These are phyloP conservation scores for Claviceps citrina DNA, from an alignment of 2,329 filamentous ascomycete genomes.

Conservation along the genomic window DNA sequence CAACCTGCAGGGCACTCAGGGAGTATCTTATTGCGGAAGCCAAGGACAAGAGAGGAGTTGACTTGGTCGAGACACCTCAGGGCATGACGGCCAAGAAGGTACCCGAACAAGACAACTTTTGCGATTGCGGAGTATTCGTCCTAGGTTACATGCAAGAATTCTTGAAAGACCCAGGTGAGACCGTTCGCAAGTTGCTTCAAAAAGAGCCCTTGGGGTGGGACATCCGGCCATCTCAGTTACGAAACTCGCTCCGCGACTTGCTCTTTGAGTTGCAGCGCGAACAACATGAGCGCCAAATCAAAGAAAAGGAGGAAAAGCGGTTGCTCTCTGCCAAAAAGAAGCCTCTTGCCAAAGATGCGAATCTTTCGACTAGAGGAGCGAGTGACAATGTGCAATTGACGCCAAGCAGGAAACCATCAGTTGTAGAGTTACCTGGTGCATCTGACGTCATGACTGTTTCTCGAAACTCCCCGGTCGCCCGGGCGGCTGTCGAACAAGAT, in stretches of 20 bases:
- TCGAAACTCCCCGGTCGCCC: neutral
- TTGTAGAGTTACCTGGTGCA: neutral
- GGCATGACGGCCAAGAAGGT: conserved; percentile 58
- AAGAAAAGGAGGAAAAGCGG: conserved; percentile 20
- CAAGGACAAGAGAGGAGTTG: conserved; percentile 37
- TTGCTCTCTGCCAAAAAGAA: conserved; percentile 15
- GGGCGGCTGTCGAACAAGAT: neutral
- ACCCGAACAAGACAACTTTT: conserved; percentile 68
- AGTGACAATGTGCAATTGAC: neutral
- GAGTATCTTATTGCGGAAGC: conserved; percentile 67
- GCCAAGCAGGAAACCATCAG: neutral
- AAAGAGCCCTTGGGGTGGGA: conserved; percentile 35
- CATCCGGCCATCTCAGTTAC: conserved; percentile 44
- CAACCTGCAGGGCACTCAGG: conserved; percentile 52
- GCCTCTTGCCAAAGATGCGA: conserved; percentile 1
- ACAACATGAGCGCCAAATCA: conserved; percentile 31
- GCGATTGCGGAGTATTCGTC: conserved; percentile 79
- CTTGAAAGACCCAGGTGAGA: conserved; percentile 54
- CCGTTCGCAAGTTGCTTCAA: conserved; percentile 50
- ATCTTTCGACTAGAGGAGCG: neutral
- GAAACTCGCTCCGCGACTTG: conserved; percentile 48
- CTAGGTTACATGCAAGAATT: conserved; percentile 76
- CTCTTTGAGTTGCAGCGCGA: conserved; percentile 47
- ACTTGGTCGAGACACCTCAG: conserved; percentile 22
- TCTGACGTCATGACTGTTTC: neutral